Conservation (phyloP, 2,329 filamentous ascomycete genomes). For the Aureobasidium melanogenum region DNA sequence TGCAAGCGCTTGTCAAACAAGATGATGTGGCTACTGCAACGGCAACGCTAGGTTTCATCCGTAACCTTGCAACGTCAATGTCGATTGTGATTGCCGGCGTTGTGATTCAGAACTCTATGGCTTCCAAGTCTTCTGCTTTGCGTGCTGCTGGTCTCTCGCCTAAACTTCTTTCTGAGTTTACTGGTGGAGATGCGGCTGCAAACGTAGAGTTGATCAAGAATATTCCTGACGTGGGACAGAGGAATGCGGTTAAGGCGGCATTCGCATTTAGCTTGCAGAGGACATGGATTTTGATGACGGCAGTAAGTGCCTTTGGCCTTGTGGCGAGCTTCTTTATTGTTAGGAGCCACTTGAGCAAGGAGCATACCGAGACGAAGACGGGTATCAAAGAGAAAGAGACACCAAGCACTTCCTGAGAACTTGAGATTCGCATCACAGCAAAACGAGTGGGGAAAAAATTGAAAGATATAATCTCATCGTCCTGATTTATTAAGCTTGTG, state of each 20-base stretch:
- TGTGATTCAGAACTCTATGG: conserved; percentile 41
- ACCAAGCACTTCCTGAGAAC: background rate
- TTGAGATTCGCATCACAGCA: background rate
- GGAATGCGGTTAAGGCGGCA: conserved; percentile 34
- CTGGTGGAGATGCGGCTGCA: conserved; percentile 37
- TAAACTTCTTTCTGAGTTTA: conserved; percentile 26
- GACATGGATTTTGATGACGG: conserved; percentile 42
- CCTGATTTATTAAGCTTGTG: background rate
- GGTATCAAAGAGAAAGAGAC: conserved; percentile 23
- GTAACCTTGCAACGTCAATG: conserved; percentile 37
- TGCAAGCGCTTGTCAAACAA: conserved; percentile 45
- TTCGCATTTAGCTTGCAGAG: conserved; percentile 42
- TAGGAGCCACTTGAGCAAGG: conserved; percentile 36
- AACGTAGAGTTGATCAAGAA: conserved; percentile 36
- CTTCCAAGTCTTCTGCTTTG: conserved; percentile 8
- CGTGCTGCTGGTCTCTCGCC: conserved; percentile 16
- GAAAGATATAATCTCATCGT: background rate
- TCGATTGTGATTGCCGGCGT: conserved; percentile 43
- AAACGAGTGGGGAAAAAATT: no score
- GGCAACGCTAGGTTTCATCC: conserved; percentile 41
- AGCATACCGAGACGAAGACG: conserved; percentile 45
- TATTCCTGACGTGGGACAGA: conserved; percentile 31
- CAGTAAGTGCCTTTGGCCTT: conserved; percentile 73
- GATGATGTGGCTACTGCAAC: conserved; percentile 44
- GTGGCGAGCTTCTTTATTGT: conserved; percentile 79